Base-by-base conservation (phyloP, 1,284 basidiomycete genomes). In the Austroboletus sp. region DNA sequence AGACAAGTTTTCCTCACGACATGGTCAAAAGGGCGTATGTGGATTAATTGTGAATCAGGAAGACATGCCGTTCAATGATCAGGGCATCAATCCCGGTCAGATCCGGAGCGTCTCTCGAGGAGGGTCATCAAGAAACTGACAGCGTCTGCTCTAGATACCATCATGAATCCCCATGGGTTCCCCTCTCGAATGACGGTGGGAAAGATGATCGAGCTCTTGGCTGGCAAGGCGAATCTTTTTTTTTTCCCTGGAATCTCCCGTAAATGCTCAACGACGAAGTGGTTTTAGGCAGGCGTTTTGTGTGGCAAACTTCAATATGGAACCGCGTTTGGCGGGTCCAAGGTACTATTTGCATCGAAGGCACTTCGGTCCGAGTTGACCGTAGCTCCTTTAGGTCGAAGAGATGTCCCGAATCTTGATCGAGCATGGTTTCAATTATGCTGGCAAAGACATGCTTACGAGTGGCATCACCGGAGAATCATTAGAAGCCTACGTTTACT, bases 91-190 rank as follows among this genome's bases (percentile, higher is more conserved):
- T 62, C 93, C 87, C 46, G 87, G 89, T 88, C 63, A 53, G 75
- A 63, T 46, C 13, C 26, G 23, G 19, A 40, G 23, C 17, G 19
- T 10, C 26, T 15, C 16, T 15, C 10, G 32, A 16, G 32, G 11
- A 7, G 29, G 12, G 9, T 9, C 35, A 15, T 38, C 16, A n/a
- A 29, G 44, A 7, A 19, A 21, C n/a, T 16, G 31, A 17, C 33
- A 16, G 13, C 12, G 11, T 51, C 31, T 34, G 11, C 31, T 33
- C 44, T 70, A 82, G 96, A 98, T 69, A 91, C 95, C 16, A 98
- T 99, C 71, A 98, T 99, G 95, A 99, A 99, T 66, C 96, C 96
- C 3, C 96, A 99, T 69, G 96, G 96, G 61, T 98, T 99, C 77
- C 96, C 96, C 2, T 96, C 92, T 46, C 91, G 96, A 45, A 99